These are phyloP conservation scores for Cytidiella melzeri DNA, from an alignment of 768 basidiomycete genomes.

Conservation along the genomic window DNA sequence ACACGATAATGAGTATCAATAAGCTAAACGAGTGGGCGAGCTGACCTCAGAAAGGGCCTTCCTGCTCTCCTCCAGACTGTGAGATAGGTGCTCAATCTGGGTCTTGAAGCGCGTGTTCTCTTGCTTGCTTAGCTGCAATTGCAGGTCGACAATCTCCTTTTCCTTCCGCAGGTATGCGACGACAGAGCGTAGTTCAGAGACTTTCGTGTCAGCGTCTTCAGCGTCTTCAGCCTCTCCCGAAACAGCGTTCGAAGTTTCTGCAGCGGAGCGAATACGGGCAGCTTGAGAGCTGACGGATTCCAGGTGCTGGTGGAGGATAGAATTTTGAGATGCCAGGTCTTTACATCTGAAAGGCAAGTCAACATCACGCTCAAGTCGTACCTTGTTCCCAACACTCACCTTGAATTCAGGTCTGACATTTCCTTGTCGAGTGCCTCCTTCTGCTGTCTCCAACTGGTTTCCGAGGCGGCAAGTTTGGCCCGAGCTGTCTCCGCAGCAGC, in stretches of 20 bases:
- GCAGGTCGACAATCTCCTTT: slow-evolving; percentile 88
- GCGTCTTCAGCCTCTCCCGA: slow-evolving; percentile 38
- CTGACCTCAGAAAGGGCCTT: slow-evolving; percentile 64
- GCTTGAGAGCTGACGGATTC: slow-evolving; percentile 82
- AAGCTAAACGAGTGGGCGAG: not conserved
- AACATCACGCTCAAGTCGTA: too few species aligned
- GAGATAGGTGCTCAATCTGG: slow-evolving; percentile 69
- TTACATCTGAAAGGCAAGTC: too few species aligned
- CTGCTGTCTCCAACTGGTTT: slow-evolving; percentile 78
- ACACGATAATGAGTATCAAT: not conserved
- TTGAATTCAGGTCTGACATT: slow-evolving; percentile 58
- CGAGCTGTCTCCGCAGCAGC: slow-evolving; percentile 67
- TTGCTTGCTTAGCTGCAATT: slow-evolving; percentile 74
- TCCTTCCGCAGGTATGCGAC: slow-evolving; percentile 82
- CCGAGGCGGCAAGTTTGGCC: slow-evolving; percentile 64
- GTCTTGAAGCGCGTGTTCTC: slow-evolving; percentile 69
- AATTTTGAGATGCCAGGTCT: slow-evolving; percentile 72
- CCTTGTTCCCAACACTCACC: slow-evolving; percentile 47
- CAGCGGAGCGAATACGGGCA: slow-evolving; percentile 68
- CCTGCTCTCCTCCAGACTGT: slow-evolving; percentile 65
- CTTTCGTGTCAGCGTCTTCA: slow-evolving; percentile 54
- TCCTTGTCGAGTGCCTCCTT: slow-evolving; percentile 75
- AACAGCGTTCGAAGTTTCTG: slow-evolving; percentile 41
- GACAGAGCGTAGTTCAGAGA: slow-evolving; percentile 70
- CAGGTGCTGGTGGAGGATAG: slow-evolving; percentile 73